Base-by-base conservation (phyloP, 2,329 filamentous ascomycete genomes). In the Cladophialophora carrionii region DNA sequence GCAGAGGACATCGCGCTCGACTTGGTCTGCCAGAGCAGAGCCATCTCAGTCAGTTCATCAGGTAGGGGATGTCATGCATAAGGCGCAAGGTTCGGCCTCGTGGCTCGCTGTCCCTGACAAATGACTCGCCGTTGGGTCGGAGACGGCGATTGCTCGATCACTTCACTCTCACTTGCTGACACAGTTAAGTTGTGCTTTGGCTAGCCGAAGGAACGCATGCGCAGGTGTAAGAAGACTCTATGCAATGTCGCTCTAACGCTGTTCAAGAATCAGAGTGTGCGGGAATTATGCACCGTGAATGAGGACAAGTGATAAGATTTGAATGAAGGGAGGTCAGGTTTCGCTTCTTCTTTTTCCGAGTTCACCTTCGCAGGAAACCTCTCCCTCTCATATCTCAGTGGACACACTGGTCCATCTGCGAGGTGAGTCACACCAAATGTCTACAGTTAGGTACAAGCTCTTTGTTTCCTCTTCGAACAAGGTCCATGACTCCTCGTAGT, bases 11-110 rank as follows among this genome's bases (percentile, higher is more conserved):
- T 60, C 22, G 62, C 34, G 24, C 32, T 49, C n/a, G 32, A n/a
- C 29, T 54, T 54, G 52, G n/a, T 24, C 29, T 54, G 52, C 52
- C 52, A 34, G 9, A 54, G 29, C 52, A 54, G 29, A 6, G 52
- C 52, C 52, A 54, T 54, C 12, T n/a, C 24, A 54, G n/a, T 43
- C 24, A 57, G 22, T 29, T 57, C 32, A 37, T 54, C 57, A 53
- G 32, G 29, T 31, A 24, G 26, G 6, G 62, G 34, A 26, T 51
- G 48, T 12, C 34, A 41, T 5, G 34, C 14, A 17, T 24, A 24
- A 9, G 22, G 17, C 24, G 9, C 48, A 14, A 51, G 20, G 3
- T 51, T 29, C 48, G 48, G 22, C 17, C 17, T 43, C 37, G 37
- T 7, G 37, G 37, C 37, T 43, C 17, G 37, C 17, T n/a, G 2